Base-by-base conservation (phyloP, 345 rosid genomes). In the Aquilaria yunnanensis region DNA sequence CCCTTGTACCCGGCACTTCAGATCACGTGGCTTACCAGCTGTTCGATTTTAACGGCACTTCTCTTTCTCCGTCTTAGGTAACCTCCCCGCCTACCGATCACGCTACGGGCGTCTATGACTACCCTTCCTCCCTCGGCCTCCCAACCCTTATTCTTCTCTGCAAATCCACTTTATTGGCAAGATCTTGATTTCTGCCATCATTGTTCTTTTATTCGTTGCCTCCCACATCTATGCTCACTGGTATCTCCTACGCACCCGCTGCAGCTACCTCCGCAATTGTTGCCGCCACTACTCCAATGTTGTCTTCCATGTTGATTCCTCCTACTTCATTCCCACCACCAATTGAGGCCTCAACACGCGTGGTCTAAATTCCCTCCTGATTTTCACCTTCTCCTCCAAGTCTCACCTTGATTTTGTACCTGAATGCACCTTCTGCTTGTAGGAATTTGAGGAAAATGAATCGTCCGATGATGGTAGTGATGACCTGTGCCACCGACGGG, bases 181-280 rank as follows among this genome's bases (percentile, higher is more conserved):
- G 60, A 81, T 91, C 56, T 82, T 91, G 97, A 79, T 94, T 7
- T 71, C 65, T 62, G 80, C 92, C 0, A 83, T 94, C 10, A 65
- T 85, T 0, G 63, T 91, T 49, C 74, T 94, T 64, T 85, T 94
- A 77, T 81, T 91, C 74, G 82, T 88, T 32, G 85, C 86, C 57
- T 79, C 90, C 80, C 96, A 91, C 52, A 84, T 94, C 66, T 94
- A 85, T 78, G 88, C 89, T 13, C 96, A 96, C 31, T 91, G 96
- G 96, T 85, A 81, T 77, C 81, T 84, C 57, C 83, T 82, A 78
- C 90, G 77, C 10, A 75, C 85, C 3, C 87, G 88, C 14, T 75
- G 83, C 66, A 86, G 84, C 46, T 84, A 76, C 14, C n/a, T 54
- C 56, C 80, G 67, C 64, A 10, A 52, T 23, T 23, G 23, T 23